A percentile compares a stretch with the other conserved stretches of the same genome.
Conservation (phyloP, 108 stramenopile genomes). For the Discostella stelligeroides region DNA sequence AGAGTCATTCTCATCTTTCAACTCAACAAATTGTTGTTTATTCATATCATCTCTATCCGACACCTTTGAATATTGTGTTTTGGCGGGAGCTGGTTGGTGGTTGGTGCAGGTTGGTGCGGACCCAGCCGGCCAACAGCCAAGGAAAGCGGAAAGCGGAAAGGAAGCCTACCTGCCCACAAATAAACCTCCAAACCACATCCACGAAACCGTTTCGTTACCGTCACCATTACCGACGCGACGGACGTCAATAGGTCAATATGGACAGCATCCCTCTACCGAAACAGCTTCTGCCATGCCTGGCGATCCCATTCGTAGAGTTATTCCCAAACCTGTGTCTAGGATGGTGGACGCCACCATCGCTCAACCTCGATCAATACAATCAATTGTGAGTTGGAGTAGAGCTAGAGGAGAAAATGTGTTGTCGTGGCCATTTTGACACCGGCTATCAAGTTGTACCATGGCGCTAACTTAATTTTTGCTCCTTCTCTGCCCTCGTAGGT, state of each 20-base stretch:
- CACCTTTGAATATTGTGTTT: no score
- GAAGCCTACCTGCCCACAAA: no score
- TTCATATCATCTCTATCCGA: no score
- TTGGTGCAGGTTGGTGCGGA: no score
- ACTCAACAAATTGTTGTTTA: no score
- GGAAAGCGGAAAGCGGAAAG: no score
- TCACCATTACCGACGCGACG: neutral
- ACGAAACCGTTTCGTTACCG: neutral
- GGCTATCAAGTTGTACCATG: neutral
- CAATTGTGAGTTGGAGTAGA: neutral
- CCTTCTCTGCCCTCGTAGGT: neutral
- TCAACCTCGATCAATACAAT: constrained; percentile 37
- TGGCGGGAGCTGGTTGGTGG: no score
- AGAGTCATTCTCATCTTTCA: no score
- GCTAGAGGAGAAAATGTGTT: neutral
- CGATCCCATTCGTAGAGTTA: constrained; percentile 43
- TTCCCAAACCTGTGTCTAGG: constrained; percentile 43
- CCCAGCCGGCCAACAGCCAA: no score
- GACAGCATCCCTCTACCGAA: constrained; percentile 22
- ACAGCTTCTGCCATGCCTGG: constrained; percentile 38
- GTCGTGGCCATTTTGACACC: neutral
- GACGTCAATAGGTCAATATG: neutral
- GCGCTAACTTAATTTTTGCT: neutral
- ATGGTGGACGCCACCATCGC: constrained; percentile 48
- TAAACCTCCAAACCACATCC: no score